phyloP scores from a whole-genome alignment of 1,139 yeast genomes.

The Meyerozyma smithsonii region DNA sequence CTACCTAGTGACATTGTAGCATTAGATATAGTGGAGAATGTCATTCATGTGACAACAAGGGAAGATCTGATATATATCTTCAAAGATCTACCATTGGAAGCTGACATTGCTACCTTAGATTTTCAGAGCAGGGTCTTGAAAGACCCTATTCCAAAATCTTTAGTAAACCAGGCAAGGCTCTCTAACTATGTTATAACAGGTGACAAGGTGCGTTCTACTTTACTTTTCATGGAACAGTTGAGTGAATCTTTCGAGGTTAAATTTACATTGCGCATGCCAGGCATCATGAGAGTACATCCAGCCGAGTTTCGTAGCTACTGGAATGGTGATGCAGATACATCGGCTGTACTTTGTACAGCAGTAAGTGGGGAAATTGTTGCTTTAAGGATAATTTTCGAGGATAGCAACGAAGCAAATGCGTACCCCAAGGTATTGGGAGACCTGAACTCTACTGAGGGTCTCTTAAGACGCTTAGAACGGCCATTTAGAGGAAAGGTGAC shows the following conservation, averaged over 20 bases:
- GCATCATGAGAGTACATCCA: slow-evolving; percentile 38
- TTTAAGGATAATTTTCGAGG: slow-evolving; percentile 15
- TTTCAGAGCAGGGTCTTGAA: slow-evolving; percentile 9
- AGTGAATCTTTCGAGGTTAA: slow-evolving; percentile 8
- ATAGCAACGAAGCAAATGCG: slow-evolving; percentile 11
- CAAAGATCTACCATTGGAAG: slow-evolving; percentile 2
- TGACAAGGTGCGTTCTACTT: slow-evolving; percentile 31
- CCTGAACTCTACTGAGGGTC: slow-evolving; percentile 8
- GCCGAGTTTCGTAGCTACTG: slow-evolving; percentile 32
- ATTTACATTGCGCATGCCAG: slow-evolving; percentile 23
- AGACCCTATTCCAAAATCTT: slow-evolving; percentile 35
- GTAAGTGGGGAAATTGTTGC: slow-evolving; percentile 46
- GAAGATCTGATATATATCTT: slow-evolving; percentile 8
- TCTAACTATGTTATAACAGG: slow-evolving; percentile 20
- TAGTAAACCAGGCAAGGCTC: slow-evolving; percentile 34
- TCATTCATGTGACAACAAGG: slow-evolving; percentile 10
- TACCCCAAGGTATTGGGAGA: slow-evolving; percentile 3
- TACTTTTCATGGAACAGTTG: slow-evolving; percentile 23
- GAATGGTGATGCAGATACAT: slow-evolving; percentile 15
- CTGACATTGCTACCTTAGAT: not conserved
- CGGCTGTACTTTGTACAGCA: slow-evolving; percentile 34
- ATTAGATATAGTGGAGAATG: slow-evolving; percentile 21
- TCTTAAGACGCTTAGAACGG: slow-evolving; percentile 22
- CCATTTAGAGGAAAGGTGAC: slow-evolving; percentile 36
- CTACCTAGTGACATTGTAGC: slow-evolving; percentile 37